A percentile compares a stretch with the other conserved stretches of the same genome.
Conservation (phyloP, 306 rosid species). For the peach (Prunus persica) region DNA sequence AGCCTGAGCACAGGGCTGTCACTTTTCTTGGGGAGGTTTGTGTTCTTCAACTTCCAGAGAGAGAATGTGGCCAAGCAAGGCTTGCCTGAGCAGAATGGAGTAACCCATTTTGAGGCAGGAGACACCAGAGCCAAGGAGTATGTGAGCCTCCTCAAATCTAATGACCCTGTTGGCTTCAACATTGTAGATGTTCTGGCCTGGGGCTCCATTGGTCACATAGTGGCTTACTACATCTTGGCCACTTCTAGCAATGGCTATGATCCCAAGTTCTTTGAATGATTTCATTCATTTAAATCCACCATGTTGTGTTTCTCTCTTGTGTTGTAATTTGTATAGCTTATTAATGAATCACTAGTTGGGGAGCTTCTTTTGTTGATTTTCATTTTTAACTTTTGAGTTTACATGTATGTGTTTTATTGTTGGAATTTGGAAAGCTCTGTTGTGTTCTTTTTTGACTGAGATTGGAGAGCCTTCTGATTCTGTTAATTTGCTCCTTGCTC, state of each 20-base stretch:
- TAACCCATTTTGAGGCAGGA: conserved; percentile 90
- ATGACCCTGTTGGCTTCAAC: conserved; percentile 98
- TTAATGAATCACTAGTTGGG: conserved; percentile 13
- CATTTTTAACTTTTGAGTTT: not conserved
- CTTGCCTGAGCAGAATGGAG: conserved; percentile 86
- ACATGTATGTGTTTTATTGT: not conserved
- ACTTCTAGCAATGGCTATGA: conserved; percentile 95
- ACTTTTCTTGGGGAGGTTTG: conserved; percentile 86
- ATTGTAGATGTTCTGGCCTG: conserved; percentile 94
- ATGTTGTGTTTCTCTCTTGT: conserved; percentile 1
- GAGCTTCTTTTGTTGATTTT: not conserved
- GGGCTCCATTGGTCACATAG: conserved; percentile 91
- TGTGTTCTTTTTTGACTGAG: not conserved
- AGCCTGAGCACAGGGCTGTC: conserved; percentile 98
- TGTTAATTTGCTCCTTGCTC: not conserved
- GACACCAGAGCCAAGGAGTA: conserved; percentile 88
- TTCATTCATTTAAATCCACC: conserved; percentile 1
- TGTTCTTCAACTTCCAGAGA: conserved; percentile 97
- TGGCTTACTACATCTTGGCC: conserved; percentile 92
- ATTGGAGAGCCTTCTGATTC: not conserved
- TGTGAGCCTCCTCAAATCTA: conserved; percentile 85
- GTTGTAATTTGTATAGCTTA: conserved; percentile 25
- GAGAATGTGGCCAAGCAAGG: conserved; percentile 96
- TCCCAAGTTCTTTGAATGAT: conserved; percentile 71
- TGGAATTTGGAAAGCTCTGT: not conserved